A percentile compares a stretch with the other conserved stretches of the same genome.
Conservation (phyloP, 805 yeast genomes). For the Naumovozyma dairenensis region DNA sequence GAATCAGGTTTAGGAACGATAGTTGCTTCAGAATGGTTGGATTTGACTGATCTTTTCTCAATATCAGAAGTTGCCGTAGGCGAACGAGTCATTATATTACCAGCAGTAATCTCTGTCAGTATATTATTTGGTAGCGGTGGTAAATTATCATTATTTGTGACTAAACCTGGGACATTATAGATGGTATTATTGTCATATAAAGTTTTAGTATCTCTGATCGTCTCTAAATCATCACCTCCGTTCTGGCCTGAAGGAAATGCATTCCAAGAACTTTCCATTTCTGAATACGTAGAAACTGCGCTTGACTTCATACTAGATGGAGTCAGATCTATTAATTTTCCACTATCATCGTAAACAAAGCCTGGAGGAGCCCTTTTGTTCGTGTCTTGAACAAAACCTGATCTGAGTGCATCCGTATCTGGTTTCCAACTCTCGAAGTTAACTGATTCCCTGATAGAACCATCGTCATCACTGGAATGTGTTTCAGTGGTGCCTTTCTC, state of each 20-base stretch:
- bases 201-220: conserved; percentile 28
- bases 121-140: conserved; percentile 27
- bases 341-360: conserved; percentile 26
- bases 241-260: conserved; percentile 26
- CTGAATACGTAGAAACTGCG: conserved; percentile 25
- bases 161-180: conserved; percentile 29
- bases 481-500: conserved; percentile 3
- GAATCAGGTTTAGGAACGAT: conserved; percentile 14
- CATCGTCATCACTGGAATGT: conserved; percentile 1
- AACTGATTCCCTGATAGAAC: conserved; percentile 12
- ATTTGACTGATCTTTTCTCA: background rate
- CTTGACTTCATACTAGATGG: conserved; percentile 26
- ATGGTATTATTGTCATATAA: conserved; percentile 29
- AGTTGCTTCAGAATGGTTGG: background rate
- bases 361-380: conserved; percentile 29
- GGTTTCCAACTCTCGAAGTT: conserved; percentile 41
- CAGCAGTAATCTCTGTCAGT: background rate
- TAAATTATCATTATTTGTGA: conserved; percentile 17
- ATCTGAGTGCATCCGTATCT: conserved; percentile 33
- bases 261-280: conserved; percentile 28
- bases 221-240: conserved; percentile 23
- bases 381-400: conserved; percentile 35
- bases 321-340: conserved; percentile 24
- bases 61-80: conserved; percentile 1
- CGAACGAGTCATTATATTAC: background rate